Evolutionary conservation across 2,329 filamentous ascomycete species (phyloP), one percentile per base, ranked within the genome.

Genomic region (Clonostachys sp.): DNA sequence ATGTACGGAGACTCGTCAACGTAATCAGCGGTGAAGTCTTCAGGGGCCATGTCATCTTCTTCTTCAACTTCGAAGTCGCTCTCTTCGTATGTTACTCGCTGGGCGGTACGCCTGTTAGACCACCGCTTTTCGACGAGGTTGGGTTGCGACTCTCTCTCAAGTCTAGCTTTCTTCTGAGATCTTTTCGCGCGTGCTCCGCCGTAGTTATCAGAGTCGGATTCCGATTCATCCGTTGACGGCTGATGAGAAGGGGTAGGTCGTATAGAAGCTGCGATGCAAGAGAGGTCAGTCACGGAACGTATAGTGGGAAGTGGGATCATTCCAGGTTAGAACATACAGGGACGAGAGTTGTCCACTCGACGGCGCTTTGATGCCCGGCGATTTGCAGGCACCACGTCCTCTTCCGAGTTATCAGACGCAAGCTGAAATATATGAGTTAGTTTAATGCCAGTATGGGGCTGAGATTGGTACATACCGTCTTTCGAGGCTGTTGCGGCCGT

Each of bases 1-100:
- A 99, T 91, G 56, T 90, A 91, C 16, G 91, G 89, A 5, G 84
- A 82, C 57, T 84, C 85, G 60, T 95, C 88, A 53, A 92, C 86
- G 36, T 81, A 80, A 48, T 84, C 80, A 44, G 77, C 80, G 30
- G 75, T 78, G 38, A 86, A 91, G 62, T 94, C 84, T 53, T 80
- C 83, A 5, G 87, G 83, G 2, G 53, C 61, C 34, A 66, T 52
- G 38, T 67, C 67, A 13, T 83, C 77, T 16, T 83, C 84, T 7
- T 83, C 81, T 24, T 84, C 80, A 5, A 83, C 73, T 12, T 85
- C 83, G n/a, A 72, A 68, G 42, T 84, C 83, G 56, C 81, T 85
- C 56, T 87, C 83, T 59, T 86, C 80, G 57, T 86, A 86, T 16
- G 74, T 77, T 36, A 78, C 78, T 49, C 73, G 75, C 49, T 81